phyloP scores from a whole-genome alignment of 345 rosid species.

The Rhodomyrtus tomentosa region DNA sequence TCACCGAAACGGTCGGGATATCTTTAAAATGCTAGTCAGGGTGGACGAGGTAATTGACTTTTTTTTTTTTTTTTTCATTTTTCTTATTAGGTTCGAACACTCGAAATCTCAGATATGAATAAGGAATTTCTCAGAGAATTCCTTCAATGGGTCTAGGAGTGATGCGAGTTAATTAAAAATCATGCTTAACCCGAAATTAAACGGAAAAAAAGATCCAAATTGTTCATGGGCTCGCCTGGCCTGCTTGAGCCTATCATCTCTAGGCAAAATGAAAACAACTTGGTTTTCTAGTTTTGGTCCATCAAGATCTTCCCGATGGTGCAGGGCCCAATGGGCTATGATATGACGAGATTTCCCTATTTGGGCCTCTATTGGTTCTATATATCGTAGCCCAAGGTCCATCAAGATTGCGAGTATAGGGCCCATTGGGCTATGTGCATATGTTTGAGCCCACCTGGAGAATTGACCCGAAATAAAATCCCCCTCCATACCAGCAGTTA shows the following conservation, averaged over 20 bases:
- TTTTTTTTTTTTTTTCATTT: background rate
- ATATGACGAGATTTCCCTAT: background rate
- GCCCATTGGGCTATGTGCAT: background rate
- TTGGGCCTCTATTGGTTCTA: background rate
- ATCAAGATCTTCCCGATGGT: background rate
- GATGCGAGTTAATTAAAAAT: background rate
- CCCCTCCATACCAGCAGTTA: background rate
- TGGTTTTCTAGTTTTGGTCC: background rate
- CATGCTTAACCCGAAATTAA: background rate
- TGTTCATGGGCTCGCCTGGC: background rate
- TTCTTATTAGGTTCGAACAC: background rate
- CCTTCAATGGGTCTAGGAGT: background rate
- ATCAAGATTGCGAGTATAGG: background rate
- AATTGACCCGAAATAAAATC: background rate
- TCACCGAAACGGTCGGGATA: background rate
- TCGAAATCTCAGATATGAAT: background rate
- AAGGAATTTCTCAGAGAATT: background rate
- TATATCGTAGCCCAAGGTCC: background rate
- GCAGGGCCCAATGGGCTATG: background rate
- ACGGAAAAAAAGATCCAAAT: background rate
- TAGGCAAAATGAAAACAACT: background rate
- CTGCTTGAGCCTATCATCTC: background rate
- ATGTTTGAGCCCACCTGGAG: background rate
- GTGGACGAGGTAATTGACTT: background rate
- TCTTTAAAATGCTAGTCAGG: background rate